Percentiles rank a stretch among this genome's conserved stretches.
These are phyloP conservation scores for Saccharomycopsis sp. DNA, from an alignment of 805 yeast species.

Conservation along the genomic window DNA sequence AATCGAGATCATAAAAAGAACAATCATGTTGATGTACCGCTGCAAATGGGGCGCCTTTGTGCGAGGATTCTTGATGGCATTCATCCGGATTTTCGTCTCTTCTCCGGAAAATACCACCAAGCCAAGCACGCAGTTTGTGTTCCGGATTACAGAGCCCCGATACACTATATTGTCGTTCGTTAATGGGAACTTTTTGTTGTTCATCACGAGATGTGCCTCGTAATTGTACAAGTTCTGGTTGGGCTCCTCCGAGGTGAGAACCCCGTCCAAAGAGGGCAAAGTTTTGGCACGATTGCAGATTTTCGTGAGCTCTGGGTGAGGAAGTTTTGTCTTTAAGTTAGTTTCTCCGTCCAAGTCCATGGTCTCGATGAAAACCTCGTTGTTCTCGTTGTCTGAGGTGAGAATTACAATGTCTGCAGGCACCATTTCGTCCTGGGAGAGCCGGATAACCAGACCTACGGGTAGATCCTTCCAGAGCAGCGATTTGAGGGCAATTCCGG, in stretches of 20 bases:
- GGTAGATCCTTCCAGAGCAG: slow-evolving; percentile 65
- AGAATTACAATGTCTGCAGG: slow-evolving; percentile 86
- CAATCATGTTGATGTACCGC: slow-evolving; percentile 72
- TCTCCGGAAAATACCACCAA: slow-evolving; percentile 90
- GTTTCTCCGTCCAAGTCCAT: slow-evolving; percentile 99
- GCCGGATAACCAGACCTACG: slow-evolving; percentile 81
- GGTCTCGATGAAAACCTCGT: slow-evolving; percentile 78
- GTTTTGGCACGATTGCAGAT: slow-evolving; percentile 43
- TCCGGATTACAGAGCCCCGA: slow-evolving; percentile 84
- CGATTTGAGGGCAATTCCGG: slow-evolving; percentile 31
- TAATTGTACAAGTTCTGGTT: slow-evolving; percentile 85
- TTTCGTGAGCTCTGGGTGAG: slow-evolving; percentile 58
- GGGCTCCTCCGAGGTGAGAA: slow-evolving; percentile 79
- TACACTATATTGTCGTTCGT: slow-evolving; percentile 80
- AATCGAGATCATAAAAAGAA: slow-evolving; percentile 77
- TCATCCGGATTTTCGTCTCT: slow-evolving; percentile 93
- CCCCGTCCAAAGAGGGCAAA: slow-evolving; percentile 43
- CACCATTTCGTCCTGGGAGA: slow-evolving; percentile 80
- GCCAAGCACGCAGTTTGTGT: slow-evolving; percentile 70
- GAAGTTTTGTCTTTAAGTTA: slow-evolving; percentile 67
- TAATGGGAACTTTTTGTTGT: slow-evolving; percentile 45
- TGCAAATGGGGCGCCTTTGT: slow-evolving; percentile 92
- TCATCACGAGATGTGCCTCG: slow-evolving; percentile 59
- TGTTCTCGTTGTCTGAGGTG: slow-evolving; percentile 53
- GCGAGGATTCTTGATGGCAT: slow-evolving; percentile 83